phyloP scores from a whole-genome alignment of 1,139 yeast genomes.

The Schizosaccharomyces versatilis region DNA sequence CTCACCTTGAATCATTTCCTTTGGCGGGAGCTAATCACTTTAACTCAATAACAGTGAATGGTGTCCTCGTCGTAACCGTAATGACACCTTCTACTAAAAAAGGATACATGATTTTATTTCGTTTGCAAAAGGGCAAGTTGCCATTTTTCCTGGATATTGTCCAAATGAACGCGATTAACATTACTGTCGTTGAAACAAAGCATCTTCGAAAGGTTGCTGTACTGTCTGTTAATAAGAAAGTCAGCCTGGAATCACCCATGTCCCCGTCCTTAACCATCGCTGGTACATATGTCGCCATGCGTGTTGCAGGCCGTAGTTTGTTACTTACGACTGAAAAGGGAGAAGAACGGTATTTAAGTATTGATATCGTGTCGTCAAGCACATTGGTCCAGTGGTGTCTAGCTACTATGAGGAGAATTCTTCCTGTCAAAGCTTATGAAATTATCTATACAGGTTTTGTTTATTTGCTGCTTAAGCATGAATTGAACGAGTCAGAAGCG shows the following conservation, averaged over 20 bases:
- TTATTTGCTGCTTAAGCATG: not conserved
- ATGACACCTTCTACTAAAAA: not conserved
- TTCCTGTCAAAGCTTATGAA: slow-evolving; percentile 12
- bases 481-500: not conserved
- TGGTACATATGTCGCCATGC: not conserved
- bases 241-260: slow-evolving; percentile 6
- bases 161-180: not conserved
- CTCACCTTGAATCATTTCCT: slow-evolving; percentile 4
- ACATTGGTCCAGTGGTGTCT: slow-evolving; percentile 13
- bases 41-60: not conserved
- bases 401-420: slow-evolving; percentile 13
- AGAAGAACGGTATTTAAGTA: slow-evolving; percentile 1
- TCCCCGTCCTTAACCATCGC: slow-evolving; percentile 1
- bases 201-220: slow-evolving; percentile 3
- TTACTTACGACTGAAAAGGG: slow-evolving; percentile 2
- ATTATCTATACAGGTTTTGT: slow-evolving; percentile 6
- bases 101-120: not conserved
- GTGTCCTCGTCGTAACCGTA: not conserved
- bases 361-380: slow-evolving; percentile 12
- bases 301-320: slow-evolving; percentile 2
- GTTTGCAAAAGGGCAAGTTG: not conserved
- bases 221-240: slow-evolving; percentile 3
- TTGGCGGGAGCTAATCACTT: not conserved
- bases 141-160: not conserved
- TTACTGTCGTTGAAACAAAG: not conserved